Evolutionary conservation across 139 green algal genomes (phyloP).

Genomic region (Coelastrella sp.): DNA sequence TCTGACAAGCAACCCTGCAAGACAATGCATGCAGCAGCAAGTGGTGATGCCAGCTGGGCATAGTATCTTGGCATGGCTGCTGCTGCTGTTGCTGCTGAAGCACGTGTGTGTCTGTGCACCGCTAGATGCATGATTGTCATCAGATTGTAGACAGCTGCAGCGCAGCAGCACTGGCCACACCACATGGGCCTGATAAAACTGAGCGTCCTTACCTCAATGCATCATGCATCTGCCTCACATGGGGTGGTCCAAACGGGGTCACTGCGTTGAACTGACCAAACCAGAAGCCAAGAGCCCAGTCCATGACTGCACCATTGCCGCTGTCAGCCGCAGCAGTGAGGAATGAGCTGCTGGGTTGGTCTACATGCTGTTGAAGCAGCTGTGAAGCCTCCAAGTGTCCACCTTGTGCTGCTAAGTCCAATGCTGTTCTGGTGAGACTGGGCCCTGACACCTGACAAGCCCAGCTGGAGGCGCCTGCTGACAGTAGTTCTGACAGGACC

Average conservation of each 20-base stretch:
- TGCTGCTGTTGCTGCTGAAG: too few species aligned
- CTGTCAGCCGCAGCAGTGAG: conserved; percentile 37
- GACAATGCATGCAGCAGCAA: too few species aligned
- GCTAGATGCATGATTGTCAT: too few species aligned
- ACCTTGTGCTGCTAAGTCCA: conserved; percentile 36
- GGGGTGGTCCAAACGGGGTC: background rate
- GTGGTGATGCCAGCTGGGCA: too few species aligned
- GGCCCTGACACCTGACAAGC: conserved; percentile 33
- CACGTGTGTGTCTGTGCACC: too few species aligned
- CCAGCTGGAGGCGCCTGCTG: background rate
- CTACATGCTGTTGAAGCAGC: conserved; percentile 7
- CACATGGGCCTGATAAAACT: too few species aligned
- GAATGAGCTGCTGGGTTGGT: conserved; percentile 6
- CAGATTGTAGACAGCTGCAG: too few species aligned
- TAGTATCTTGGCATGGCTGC: too few species aligned
- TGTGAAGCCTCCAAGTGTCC: conserved; percentile 10
- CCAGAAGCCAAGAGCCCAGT: conserved; percentile 26
- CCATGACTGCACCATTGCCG: conserved; percentile 4
- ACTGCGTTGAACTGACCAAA: conserved; percentile 40
- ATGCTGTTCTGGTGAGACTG: conserved; percentile 17
- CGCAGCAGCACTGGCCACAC: background rate
- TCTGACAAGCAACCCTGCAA: conserved; percentile 30
- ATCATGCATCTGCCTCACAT: conserved; percentile 38
- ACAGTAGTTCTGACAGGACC: conserved; percentile 22
- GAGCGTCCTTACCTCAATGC: conserved; percentile 5